Evolutionary conservation across 1,284 basidiomycete species (phyloP), one percentile per base, ranked within the genome.

Genomic region (Boletus mariae): DNA sequence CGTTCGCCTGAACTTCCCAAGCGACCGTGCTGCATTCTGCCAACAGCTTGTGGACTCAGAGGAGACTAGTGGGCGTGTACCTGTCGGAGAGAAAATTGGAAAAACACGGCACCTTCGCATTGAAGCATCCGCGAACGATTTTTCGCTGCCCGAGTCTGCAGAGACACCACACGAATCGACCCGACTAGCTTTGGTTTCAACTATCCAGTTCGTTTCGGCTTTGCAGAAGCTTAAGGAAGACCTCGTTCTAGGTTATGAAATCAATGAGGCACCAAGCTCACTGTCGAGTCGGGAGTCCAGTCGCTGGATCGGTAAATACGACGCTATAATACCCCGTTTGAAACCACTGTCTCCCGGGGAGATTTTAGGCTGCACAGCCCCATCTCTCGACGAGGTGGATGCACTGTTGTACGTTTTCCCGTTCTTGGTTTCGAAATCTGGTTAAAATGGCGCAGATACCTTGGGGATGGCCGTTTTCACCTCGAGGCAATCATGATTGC

Each of bases 401-500:
- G 94, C 92, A 0, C 69, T 98, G 23, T 76, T 98, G 92, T 95
- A 73, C 58, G 85, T 74, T 28, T 49, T 28, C 45, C 32, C 28
- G 35, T 28, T 32, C 11, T 38, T 48, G 29, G 52, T 45, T 45
- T 51, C 29, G n/a, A 46, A 40, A 25, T 20, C 53, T 47, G 35
- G 49, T 57, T 67, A 38, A 68, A 32, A 32, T 48, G 49, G 31
- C 42, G n/a, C 63, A 94, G 93, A 62, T 99, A 99, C 70, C 83
- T 99, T 29, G 97, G 97, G 23, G 97, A 99, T 66, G 97, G 97
- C 17, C 86, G 97, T 12, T 99, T 99, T 75, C 97, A 99, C 68
- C 81, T 99, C 15, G 97, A 99, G 71, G 91, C 92, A 12, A 95
- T 98, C 69, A 99, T 99, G 97, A 98, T 99, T 56, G 94, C 94